Evolutionary conservation across 495 filamentous ascomycete species (phyloP), one percentile per base, ranked within the genome.

Genomic region (Penicillium simplicissimum): DNA sequence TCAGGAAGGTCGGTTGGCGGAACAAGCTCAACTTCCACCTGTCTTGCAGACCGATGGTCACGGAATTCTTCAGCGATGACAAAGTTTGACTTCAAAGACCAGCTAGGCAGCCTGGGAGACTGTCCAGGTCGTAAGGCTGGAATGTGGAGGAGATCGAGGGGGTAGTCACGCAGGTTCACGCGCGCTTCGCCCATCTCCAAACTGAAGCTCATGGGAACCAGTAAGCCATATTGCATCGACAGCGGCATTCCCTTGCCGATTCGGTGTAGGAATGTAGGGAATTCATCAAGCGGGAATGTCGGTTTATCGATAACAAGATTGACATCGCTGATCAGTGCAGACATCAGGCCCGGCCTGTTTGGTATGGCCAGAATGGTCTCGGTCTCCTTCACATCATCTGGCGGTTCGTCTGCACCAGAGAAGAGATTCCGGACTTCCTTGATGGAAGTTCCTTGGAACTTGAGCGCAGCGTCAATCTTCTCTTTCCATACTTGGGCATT

Each of bases 181-280:
- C 88, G 87, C 25, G 88, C 91, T 75, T 99, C 95, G 47, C 93
- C 92, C 88, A 97, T 96, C 64, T 89, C 88, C 56, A 99, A 79
- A 62, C 94, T 88, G 34, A 98, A 84, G 66, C 87, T 92, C 84
- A 96, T 90, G 8, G 95, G 95, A 17, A 99, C 79, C 8, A 99
- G 83, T 28, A 98, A 80, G 0, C 90, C 84, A 72, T 97, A 99
- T 59, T 93, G 76, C 84, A 91, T 98, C 61, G 94, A 87, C 67
- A 85, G 83, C 2, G 95, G 95, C 84, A 99, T 95, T 2, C 96
- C 95, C 74, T 99, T 99, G 4, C 95, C 95, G 67, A 98, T 88
- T 47, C 83, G 82, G 70, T 97, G 82, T 25, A 99, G 78, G 71
- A 93, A 99, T 35, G 86, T 82, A 0, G 93, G 90, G 57, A 90